Evolutionary conservation across 306 rosid genomes (phyloP).

Genomic region (Ammopiptanthus mongolicus): DNA sequence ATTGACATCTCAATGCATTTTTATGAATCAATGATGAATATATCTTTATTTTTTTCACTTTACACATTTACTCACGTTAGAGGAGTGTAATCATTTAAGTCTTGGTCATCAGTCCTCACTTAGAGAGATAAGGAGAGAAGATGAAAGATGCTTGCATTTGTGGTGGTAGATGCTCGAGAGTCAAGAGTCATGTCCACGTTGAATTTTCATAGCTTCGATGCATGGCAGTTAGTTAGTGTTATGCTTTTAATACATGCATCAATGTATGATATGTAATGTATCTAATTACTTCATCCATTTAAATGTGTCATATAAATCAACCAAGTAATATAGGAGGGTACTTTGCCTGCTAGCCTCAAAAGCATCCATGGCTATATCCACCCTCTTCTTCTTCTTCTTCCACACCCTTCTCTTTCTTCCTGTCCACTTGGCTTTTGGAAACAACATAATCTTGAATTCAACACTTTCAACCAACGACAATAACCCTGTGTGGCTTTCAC

Average conservation of each 20-base stretch:
- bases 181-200: not conserved
- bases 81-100: too few relatives aligned
- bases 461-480: slow-evolving; percentile 21
- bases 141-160: not conserved
- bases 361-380: slow-evolving; percentile 9
- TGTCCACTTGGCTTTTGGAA: not conserved
- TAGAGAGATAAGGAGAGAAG: not conserved
- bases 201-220: not conserved
- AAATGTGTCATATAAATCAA: not conserved
- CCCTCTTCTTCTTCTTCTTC: not conserved
- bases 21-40: too few relatives aligned
- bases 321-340: not conserved
- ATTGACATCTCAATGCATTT: too few relatives aligned
- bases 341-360: not conserved
- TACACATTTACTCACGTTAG: too few relatives aligned
- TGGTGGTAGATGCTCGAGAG: not conserved
- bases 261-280: not conserved
- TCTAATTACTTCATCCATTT: not conserved
- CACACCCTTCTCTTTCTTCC: not conserved
- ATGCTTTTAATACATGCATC: too few relatives aligned
- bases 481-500: slow-evolving; percentile 19
- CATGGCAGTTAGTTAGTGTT: too few relatives aligned
- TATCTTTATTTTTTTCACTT: too few relatives aligned
- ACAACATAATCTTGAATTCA: not conserved
- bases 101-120: not conserved